Conservation (phyloP, 345 rosid genomes). For the Arabidopsis suecica region DNA sequence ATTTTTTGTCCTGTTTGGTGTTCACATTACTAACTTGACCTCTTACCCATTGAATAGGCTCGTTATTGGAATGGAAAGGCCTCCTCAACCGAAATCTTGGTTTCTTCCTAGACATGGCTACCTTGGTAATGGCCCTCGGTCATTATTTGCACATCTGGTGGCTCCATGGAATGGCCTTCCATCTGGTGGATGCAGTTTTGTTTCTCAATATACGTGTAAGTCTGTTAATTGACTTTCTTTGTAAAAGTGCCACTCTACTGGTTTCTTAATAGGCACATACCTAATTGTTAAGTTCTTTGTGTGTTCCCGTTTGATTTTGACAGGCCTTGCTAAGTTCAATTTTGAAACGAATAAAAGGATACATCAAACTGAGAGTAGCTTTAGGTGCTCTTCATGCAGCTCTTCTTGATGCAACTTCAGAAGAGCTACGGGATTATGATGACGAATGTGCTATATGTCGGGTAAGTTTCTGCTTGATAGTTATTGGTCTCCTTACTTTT, state of each 20-base stretch:
- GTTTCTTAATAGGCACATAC: background rate
- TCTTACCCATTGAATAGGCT: conserved; percentile 52
- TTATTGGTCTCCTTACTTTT: conserved; percentile 12
- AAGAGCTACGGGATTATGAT: conserved; percentile 71
- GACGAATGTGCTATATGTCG: conserved; percentile 94
- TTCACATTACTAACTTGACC: background rate
- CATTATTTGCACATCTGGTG: conserved; percentile 78
- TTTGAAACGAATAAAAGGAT: conserved; percentile 75
- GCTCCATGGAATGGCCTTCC: conserved; percentile 64
- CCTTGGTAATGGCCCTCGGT: conserved; percentile 68
- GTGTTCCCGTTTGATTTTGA: conserved; percentile 28
- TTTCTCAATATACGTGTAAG: conserved; percentile 78
- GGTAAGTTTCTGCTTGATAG: conserved; percentile 51
- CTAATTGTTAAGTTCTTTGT: conserved; percentile 20
- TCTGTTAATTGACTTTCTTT: conserved; percentile 15
- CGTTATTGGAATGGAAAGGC: conserved; percentile 82
- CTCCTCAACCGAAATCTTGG: conserved; percentile 75
- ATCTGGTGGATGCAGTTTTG: conserved; percentile 70
- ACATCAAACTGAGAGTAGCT: conserved; percentile 70
- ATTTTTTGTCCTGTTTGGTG: background rate
- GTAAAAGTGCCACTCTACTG: background rate
- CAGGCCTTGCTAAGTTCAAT: conserved; percentile 83
- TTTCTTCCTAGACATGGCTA: conserved; percentile 78
- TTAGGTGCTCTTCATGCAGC: conserved; percentile 82
- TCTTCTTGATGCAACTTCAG: conserved; percentile 86